Evolutionary conservation across 139 green algal genomes (phyloP).

Genomic region (Zygnema cylindricum): DNA sequence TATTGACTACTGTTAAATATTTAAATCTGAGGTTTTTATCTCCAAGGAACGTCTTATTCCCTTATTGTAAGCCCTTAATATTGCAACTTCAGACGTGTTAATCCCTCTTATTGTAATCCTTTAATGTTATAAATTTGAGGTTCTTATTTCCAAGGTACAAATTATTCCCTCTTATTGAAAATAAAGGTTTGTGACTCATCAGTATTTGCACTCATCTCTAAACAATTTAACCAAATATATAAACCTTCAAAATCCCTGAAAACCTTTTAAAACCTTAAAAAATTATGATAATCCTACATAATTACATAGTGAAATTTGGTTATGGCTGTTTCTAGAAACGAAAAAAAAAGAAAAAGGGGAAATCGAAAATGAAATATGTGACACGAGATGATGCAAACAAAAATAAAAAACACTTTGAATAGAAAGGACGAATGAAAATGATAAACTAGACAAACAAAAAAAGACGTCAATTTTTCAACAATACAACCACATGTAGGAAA

Average conservation of each 20-base stretch:
- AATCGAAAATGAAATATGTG: no score
- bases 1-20: background rate
- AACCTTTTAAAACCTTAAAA: slow-evolving; percentile 5
- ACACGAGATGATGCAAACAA: no score
- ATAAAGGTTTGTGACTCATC: background rate
- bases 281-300: background rate
- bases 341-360: no score
- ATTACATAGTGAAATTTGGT: no score
- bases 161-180: background rate
- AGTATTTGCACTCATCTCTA: background rate
- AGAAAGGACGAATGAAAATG: no score
- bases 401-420: slow-evolving; percentile 8
- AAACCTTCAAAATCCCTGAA: background rate
- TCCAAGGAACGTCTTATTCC: background rate
- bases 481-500: no score
- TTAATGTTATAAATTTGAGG: background rate
- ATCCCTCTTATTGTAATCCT: no score
- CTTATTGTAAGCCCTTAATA: no score
- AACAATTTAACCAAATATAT: background rate
- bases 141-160: background rate
- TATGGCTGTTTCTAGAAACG: no score
- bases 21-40: background rate
- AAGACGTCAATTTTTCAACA: no score
- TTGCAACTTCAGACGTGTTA: background rate
- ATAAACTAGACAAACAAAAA: no score